Evolutionary conservation across 306 rosid genomes (phyloP).

Genomic region (Rubus idaeus): DNA sequence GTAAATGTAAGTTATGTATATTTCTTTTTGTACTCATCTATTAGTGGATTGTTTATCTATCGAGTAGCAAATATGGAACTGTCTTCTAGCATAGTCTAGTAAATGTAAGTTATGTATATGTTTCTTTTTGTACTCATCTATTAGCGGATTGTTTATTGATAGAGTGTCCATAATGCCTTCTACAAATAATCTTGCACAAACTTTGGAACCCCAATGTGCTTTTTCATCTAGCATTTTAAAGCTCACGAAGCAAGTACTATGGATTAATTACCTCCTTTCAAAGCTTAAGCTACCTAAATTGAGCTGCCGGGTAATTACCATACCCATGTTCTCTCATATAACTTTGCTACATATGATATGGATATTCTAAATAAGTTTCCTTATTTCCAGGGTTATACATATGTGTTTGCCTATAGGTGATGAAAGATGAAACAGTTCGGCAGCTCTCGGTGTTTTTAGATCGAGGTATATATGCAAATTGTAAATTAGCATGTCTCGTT

Average conservation of each 20-base stretch:
- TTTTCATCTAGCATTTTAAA: slow-evolving; percentile 21
- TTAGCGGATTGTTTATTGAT: too few relatives aligned
- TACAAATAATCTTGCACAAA: slow-evolving; percentile 26
- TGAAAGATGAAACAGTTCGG: slow-evolving; percentile 27
- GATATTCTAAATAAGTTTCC: too few relatives aligned
- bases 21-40: too few relatives aligned
- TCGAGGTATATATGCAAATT: slow-evolving; percentile 13
- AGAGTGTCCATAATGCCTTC: slow-evolving; percentile 4
- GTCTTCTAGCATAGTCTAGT: too few relatives aligned
- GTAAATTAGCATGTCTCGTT: too few relatives aligned
- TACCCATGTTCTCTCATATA: neutral
- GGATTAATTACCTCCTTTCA: slow-evolving; percentile 14
- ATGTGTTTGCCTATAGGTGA: slow-evolving; percentile 11
- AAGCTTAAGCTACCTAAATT: slow-evolving; percentile 11
- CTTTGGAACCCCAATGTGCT: slow-evolving; percentile 31
- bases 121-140: too few relatives aligned
- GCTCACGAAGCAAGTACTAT: slow-evolving; percentile 8
- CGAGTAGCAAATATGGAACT: too few relatives aligned
- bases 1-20: too few relatives aligned
- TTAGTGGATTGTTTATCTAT: too few relatives aligned
- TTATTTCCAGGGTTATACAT: slow-evolving; percentile 13
- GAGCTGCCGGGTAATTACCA: slow-evolving; percentile 20
- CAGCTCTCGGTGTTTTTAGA: slow-evolving; percentile 22
- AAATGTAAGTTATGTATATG: too few relatives aligned
- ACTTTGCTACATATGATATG: neutral